Conservation (phyloP, 495 filamentous ascomycete species). For the Glarea lozoyensis region DNA sequence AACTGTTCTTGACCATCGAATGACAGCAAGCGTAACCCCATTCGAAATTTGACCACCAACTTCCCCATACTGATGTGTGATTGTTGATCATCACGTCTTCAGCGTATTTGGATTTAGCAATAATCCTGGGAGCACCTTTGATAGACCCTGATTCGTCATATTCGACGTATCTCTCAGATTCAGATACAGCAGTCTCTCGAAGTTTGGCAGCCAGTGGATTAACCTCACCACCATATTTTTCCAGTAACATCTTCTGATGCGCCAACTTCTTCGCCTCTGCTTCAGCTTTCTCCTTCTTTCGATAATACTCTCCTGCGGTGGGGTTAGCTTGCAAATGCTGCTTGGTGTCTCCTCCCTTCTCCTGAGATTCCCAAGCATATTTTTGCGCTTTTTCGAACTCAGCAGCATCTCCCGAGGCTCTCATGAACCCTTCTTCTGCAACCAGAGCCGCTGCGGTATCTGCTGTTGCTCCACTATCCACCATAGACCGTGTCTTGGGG, state of each 20-base stretch:
- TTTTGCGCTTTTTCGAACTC: conserved; percentile 86
- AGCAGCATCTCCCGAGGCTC: conserved; percentile 83
- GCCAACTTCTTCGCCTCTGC: conserved; percentile 56
- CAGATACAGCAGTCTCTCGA: conserved; percentile 58
- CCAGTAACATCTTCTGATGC: conserved; percentile 62
- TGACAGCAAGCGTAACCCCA: conserved; percentile 99
- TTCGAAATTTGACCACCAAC: conserved; percentile 91
- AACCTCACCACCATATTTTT: conserved; percentile 76
- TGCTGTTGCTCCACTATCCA: conserved; percentile 73
- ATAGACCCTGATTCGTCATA: conserved; percentile 85
- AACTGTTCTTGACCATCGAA: conserved; percentile 88
- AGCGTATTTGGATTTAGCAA: conserved; percentile 76
- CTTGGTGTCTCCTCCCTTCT: conserved; percentile 62
- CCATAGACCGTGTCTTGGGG: conserved; percentile 91
- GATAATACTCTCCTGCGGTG: conserved; percentile 76
- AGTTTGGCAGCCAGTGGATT: conserved; percentile 53
- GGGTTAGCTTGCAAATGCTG: conserved; percentile 93
- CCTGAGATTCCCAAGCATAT: conserved; percentile 94
- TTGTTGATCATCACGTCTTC: conserved; percentile 88
- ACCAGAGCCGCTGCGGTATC: conserved; percentile 83
- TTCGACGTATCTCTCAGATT: conserved; percentile 86
- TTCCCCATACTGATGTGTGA: conserved; percentile 89
- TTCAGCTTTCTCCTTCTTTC: conserved; percentile 69
- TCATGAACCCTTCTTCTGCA: conserved; percentile 89
- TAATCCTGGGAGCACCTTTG: conserved; percentile 74